A percentile compares a stretch with the other conserved stretches of the same genome.
Evolutionary conservation across 345 rosid genomes (phyloP).

Genomic region (Erysimum cheiranthoides): DNA sequence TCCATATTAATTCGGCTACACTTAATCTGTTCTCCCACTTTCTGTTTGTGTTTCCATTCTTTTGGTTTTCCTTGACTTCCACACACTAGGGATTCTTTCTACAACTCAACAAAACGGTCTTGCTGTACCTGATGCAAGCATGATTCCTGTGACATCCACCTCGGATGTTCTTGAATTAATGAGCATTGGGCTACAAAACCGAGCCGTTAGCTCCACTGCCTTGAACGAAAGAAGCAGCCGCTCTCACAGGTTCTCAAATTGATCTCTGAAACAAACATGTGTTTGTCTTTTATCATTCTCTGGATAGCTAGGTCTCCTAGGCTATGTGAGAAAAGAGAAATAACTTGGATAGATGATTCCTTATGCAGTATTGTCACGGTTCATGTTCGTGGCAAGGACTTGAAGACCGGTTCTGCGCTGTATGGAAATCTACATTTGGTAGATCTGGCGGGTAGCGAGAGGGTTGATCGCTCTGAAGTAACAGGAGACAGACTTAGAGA

Average conservation of each 20-base stretch:
- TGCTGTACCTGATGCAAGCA: slow-evolving; percentile 90
- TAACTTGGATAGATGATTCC: slow-evolving; percentile 22
- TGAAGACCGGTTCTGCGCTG: slow-evolving; percentile 60
- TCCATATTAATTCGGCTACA: background rate
- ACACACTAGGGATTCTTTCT: slow-evolving; percentile 74
- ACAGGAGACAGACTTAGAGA: slow-evolving; percentile 93
- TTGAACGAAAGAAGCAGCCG: slow-evolving; percentile 83
- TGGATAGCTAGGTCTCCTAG: background rate
- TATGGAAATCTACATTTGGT: slow-evolving; percentile 88
- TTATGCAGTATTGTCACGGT: slow-evolving; percentile 75
- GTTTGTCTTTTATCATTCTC: slow-evolving; percentile 4
- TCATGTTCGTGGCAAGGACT: slow-evolving; percentile 79
- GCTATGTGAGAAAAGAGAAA: background rate
- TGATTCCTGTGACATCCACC: slow-evolving; percentile 73
- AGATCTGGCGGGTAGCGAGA: slow-evolving; percentile 96
- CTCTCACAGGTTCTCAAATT: slow-evolving; percentile 75
- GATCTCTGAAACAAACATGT: slow-evolving; percentile 27
- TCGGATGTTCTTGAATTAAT: slow-evolving; percentile 77
- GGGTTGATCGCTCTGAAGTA: slow-evolving; percentile 92
- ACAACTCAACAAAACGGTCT: slow-evolving; percentile 68
- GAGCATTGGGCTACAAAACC: slow-evolving; percentile 78
- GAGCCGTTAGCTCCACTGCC: slow-evolving; percentile 79
- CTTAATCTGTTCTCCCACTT: background rate
- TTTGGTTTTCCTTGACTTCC: slow-evolving; percentile 63
- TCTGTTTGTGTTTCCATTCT: slow-evolving; percentile 28